These are phyloP conservation scores for Microsporum audouinii DNA, from an alignment of 2,329 filamentous ascomycete genomes.

Conservation along the genomic window DNA sequence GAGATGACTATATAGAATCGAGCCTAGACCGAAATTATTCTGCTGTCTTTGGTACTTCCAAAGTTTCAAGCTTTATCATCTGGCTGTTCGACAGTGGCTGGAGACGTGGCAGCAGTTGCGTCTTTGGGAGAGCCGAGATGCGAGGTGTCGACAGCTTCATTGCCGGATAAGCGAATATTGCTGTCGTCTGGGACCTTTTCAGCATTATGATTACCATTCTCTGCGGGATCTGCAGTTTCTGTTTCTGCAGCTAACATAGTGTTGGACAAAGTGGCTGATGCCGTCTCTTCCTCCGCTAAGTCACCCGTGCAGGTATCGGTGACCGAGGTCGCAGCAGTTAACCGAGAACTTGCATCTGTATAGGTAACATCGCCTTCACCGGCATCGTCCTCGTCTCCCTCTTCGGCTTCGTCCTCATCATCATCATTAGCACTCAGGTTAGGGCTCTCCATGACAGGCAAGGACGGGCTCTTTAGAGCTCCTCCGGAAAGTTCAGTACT, in stretches of 20 bases:
- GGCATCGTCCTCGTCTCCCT: background rate
- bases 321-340: background rate
- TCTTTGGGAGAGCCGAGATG: background rate
- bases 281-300: background rate
- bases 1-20: background rate
- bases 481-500: constrained; percentile 6
- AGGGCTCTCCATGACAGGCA: constrained; percentile 7
- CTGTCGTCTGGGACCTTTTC: background rate
- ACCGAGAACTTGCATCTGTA: constrained; percentile 7
- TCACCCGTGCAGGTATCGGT: background rate
- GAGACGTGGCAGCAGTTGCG: background rate
- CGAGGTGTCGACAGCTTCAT: background rate
- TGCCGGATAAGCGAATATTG: background rate
- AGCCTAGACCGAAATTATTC: background rate
- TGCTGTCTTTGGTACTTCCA: background rate
- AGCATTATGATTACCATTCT: background rate
- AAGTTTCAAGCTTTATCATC: background rate
- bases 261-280: no score
- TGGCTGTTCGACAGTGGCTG: background rate
- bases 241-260: background rate
- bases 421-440: constrained; percentile 1
- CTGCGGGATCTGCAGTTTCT: background rate
- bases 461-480: constrained; percentile 12
- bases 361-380: constrained; percentile 5
- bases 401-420: constrained; percentile 2